phyloP scores from a whole-genome alignment of 805 yeast species.

The Metschnikowia santaceciliae region DNA sequence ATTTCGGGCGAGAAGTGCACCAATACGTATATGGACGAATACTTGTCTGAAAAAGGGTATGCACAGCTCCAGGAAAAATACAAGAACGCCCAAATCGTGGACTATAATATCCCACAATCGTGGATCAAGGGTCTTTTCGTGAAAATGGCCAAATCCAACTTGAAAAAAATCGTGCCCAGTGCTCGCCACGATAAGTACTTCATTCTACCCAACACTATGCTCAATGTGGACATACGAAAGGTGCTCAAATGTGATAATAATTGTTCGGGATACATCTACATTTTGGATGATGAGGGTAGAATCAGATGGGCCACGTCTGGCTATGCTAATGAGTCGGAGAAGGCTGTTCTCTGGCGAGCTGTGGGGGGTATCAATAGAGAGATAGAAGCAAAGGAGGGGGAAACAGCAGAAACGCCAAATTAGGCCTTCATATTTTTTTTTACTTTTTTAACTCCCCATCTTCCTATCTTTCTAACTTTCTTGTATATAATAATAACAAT shows the following conservation, averaged over 20 bases:
- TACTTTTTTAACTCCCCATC: too few species aligned
- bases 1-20: constrained; percentile 68
- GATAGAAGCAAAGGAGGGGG: constrained; percentile 1
- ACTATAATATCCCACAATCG: constrained; percentile 72
- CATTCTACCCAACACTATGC: constrained; percentile 55
- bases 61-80: constrained; percentile 34
- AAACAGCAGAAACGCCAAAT: background rate
- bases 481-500: too few species aligned
- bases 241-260: constrained; percentile 64
- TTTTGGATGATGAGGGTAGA: constrained; percentile 68
- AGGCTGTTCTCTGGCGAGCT: constrained; percentile 58
- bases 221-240: constrained; percentile 55
- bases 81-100: constrained; percentile 67
- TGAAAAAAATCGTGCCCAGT: constrained; percentile 43
- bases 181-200: constrained; percentile 57
- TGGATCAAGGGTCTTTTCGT: constrained; percentile 60
- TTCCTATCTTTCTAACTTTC: too few species aligned
- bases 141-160: constrained; percentile 40
- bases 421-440: background rate
- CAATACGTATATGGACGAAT: constrained; percentile 53
- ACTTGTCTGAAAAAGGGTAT: constrained; percentile 39
- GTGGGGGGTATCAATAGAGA: constrained; percentile 59
- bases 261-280: constrained; percentile 77
- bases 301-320: constrained; percentile 95
- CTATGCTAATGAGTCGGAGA: constrained; percentile 64